Conservation (phyloP, 1,139 yeast species). For the Debaryomycetaceae sp. region DNA sequence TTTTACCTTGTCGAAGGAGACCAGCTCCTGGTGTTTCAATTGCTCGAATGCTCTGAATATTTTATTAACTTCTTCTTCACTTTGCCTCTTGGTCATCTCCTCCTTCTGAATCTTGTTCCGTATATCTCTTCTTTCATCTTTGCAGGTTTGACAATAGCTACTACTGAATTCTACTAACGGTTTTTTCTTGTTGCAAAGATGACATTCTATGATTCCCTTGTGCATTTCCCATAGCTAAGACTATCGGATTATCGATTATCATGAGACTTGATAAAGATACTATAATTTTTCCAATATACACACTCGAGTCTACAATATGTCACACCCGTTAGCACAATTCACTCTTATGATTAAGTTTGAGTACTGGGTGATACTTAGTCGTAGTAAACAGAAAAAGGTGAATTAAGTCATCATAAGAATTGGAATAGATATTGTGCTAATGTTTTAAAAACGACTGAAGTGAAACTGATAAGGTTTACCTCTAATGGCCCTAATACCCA, state of each 20-base stretch:
- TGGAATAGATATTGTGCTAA: no score
- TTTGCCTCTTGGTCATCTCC: constrained; percentile 17
- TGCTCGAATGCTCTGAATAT: constrained; percentile 19
- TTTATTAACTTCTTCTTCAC: constrained; percentile 24
- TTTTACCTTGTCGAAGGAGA: constrained; percentile 6
- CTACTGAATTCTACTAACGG: background rate
- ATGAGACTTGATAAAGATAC: background rate
- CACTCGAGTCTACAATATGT: background rate
- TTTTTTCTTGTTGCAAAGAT: background rate
- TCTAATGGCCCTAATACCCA: no score
- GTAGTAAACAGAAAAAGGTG: no score
- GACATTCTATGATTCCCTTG: background rate
- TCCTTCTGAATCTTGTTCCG: constrained; percentile 11
- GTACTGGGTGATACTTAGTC: no score
- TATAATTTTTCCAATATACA: background rate
- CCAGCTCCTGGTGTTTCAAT: constrained; percentile 11
- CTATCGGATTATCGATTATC: no score
- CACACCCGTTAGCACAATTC: background rate
- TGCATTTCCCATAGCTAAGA: background rate
- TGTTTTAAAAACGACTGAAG: no score
- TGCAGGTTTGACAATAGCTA: constrained; percentile 1
- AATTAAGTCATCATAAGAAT: no score
- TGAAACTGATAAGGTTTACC: no score
- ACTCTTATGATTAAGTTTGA: no score
- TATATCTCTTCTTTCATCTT: background rate